phyloP scores from a whole-genome alignment of 495 filamentous ascomycete species.

The Letharia columbiana region DNA sequence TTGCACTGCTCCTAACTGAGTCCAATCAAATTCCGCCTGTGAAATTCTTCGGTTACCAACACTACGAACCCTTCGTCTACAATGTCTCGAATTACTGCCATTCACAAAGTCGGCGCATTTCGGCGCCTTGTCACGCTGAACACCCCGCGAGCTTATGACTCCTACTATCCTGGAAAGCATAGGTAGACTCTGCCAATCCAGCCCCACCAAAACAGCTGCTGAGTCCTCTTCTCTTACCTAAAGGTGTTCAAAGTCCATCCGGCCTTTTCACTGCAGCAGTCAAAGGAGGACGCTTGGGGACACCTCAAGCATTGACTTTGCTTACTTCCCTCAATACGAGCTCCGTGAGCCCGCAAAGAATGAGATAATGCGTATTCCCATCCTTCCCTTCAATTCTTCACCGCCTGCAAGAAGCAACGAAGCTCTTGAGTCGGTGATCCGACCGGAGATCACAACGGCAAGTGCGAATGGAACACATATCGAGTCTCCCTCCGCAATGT shows the following conservation, averaged over 20 bases:
- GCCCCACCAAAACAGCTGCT: neutral
- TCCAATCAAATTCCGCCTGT: neutral
- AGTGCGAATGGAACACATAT: constrained; percentile 45
- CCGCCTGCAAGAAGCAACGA: constrained; percentile 18
- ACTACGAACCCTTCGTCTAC: neutral
- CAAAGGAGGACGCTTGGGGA: constrained; percentile 37
- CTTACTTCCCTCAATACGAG: constrained; percentile 49
- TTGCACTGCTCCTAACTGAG: neutral
- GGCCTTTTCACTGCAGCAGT: constrained; percentile 47
- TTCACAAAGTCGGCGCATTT: neutral
- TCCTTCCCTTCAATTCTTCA: constrained; percentile 43
- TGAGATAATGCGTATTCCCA: constrained; percentile 38
- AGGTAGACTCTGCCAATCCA: constrained; percentile 9
- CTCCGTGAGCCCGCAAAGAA: constrained; percentile 31
- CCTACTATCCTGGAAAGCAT: constrained; percentile 9
- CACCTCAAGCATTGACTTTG: constrained; percentile 55
- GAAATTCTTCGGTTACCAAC: neutral
- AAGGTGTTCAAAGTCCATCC: constrained; percentile 24
- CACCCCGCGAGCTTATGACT: constrained; percentile 11
- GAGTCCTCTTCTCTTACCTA: neutral
- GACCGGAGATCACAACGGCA: constrained; percentile 50
- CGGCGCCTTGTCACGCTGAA: constrained; percentile 6
- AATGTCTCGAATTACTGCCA: constrained; percentile 3
- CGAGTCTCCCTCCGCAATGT: constrained; percentile 43
- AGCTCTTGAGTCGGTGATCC: constrained; percentile 37